Base-by-base conservation (phyloP, 2,329 filamentous ascomycete species). In the Aspergillus sp. region DNA sequence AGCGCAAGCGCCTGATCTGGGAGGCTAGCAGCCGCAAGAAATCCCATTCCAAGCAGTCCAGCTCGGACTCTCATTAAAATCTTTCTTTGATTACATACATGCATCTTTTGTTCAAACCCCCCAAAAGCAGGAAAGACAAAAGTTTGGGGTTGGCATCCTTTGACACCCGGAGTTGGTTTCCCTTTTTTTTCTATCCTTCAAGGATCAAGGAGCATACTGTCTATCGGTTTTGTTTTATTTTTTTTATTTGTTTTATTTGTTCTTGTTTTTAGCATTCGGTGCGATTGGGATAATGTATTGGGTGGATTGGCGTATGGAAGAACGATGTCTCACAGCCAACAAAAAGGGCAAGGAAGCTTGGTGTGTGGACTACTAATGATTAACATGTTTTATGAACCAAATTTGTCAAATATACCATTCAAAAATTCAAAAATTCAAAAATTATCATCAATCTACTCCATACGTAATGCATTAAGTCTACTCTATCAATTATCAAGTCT, bases 1-100 rank as follows among this genome's bases (percentile, higher is more conserved):
- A 70, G 50, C 66, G 69, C 45, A 65, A 67, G 41, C 68, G 73
- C 37, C 56, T 75, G 54, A 66, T 71, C 34, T 72, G 69, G 61
- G 75, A 77, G 48, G 72, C 72, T 27, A 64, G 66, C 31, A 62
- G 58, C 43, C 61, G 61, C 50, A 68, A 64, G 50, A 61, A 51
- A 28, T 43, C 53, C 13, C 61, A 60, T 37, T 47, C 51, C n/a
- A 50, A 59, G 27, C 49, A 53, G 39, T 42, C 51, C 33, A 62
- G 49, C 47, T 42, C 38, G 11, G 48, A 44, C 29, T 52, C 50
- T 41, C 42, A 36, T 36, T 42, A 43, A 46, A 34, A 42, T 41
- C 30, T n/a, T 26, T 46, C 27, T 13, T 42, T n/a, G 19, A 33
- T 27, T 46, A 19, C 33, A 19, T 46, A 19, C 33, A 19, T 40